Base-by-base conservation (phyloP, 2,329 filamentous ascomycete species). In the Graphilbum fragrans region DNA sequence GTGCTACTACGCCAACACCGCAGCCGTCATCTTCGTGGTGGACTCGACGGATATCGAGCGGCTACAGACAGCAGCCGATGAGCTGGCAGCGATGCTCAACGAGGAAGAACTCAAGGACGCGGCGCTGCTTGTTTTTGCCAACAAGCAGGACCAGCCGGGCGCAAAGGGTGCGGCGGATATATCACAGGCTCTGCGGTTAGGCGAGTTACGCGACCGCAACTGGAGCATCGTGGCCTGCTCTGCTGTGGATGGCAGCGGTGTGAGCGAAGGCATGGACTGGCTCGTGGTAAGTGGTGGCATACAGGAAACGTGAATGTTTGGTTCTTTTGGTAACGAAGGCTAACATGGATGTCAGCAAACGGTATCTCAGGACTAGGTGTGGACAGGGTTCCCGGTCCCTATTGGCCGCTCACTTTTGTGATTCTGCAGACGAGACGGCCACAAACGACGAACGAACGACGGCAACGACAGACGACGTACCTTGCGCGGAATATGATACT, bases 171-270 rank as follows among this genome's bases (percentile, higher is more conserved):
- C 92, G 1, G 92, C 87, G 17, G 92, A 96, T 60, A 98, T 98
- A 49, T 94, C 86, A 42, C 90, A 96, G 65, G 90, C 88, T 38
- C 64, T 98, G 61, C 82, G 82, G 54, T 65, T 98, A 51, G 88
- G 86, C 41, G 87, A 95, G 62, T 67, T 98, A 58, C 82, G 90
- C 54, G 92, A 98, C 62, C 76, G 92, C 55, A 98, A 96, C 70
- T 98, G 92, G 92, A 96, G 87, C 62, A 98, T 98, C 58, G 87
- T 98, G 59, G 90, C 88, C 19, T 98, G 92, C 63, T 94, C 86
- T 50, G 92, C 92, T 14, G 90, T 98, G 43, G 92, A 95, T 58
- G 92, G 92, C 35, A 83, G 84, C 55, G 92, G 92, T 59, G 85
- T 98, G 35, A 86, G 82, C 48, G 92, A 98, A 64, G 92, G 92